phyloP scores from a whole-genome alignment of 371 early-diverging fungal genomes.

The Haplosporangium sp. region DNA sequence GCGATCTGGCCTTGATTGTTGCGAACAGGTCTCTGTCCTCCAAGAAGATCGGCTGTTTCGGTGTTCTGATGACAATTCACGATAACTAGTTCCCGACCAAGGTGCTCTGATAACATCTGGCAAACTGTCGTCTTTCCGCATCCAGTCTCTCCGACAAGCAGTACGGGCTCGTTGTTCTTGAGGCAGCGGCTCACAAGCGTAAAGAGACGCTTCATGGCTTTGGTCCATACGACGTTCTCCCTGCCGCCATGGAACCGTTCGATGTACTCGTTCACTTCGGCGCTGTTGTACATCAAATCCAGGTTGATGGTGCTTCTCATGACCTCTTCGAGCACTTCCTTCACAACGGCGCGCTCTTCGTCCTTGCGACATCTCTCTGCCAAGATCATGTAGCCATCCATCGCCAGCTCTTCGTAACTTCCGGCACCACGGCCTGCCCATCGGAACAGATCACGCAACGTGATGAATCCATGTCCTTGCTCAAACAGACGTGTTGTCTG shows the following conservation, averaged over 20 bases:
- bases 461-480: conserved; percentile 93
- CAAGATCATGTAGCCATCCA: conserved; percentile 95
- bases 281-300: conserved; percentile 73
- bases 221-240: conserved; percentile 90
- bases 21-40: conserved; percentile 96
- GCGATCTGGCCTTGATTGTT: conserved; percentile 64
- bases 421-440: conserved; percentile 94
- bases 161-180: conserved; percentile 91
- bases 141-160: conserved; percentile 99
- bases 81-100: conserved; percentile 78
- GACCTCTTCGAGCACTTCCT: conserved; percentile 85
- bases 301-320: conserved; percentile 80
- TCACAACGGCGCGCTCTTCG: conserved; percentile 88
- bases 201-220: conserved; percentile 93
- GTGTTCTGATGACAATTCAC: conserved; percentile 99
- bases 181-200: conserved; percentile 88
- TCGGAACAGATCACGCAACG: conserved; percentile 98
- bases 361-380: conserved; percentile 91
- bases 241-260: conserved; percentile 44
- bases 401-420: conserved; percentile 85
- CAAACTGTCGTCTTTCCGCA: conserved; percentile 99
- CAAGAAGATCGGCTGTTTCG: conserved; percentile 98
- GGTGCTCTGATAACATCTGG: conserved; percentile 86
- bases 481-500: conserved; percentile 92
- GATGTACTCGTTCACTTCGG: conserved; percentile 67